These are phyloP conservation scores for Westerdykella ornata DNA, from an alignment of 2,329 filamentous ascomycete genomes.

Conservation along the genomic window DNA sequence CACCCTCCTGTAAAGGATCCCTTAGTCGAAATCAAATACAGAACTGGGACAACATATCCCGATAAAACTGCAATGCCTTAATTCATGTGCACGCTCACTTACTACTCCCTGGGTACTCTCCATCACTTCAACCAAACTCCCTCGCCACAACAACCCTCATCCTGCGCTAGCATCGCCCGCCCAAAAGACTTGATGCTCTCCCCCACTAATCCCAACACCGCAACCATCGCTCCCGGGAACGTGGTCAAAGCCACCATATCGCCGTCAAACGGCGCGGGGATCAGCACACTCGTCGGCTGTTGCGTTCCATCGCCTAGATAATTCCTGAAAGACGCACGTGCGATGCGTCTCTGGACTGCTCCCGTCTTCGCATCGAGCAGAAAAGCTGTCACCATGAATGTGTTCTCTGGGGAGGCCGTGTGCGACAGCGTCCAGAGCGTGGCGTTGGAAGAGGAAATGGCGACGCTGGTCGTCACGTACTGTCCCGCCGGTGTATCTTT, in stretches of 20 bases:
- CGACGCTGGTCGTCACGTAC: slow-evolving; percentile 12
- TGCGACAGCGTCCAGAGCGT: slow-evolving; percentile 19
- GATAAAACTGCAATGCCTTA: too few species aligned
- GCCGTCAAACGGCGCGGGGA: slow-evolving; percentile 11
- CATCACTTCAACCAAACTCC: slow-evolving; percentile 9
- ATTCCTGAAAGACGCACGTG: slow-evolving; percentile 13
- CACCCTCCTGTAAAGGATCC: too few species aligned
- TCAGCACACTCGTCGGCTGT: slow-evolving; percentile 4
- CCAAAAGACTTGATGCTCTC: slow-evolving; percentile 1
- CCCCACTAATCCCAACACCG: slow-evolving; percentile 13
- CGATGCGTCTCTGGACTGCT: slow-evolving; percentile 11
- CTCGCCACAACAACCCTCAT: slow-evolving; percentile 6
- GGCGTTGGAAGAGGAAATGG: slow-evolving; percentile 13
- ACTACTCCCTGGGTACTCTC: too few species aligned
- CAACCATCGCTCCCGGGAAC: slow-evolving; percentile 14
- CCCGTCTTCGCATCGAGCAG: slow-evolving; percentile 15
- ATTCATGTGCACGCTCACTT: too few species aligned
- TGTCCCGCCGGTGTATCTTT: background rate
- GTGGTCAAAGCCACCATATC: slow-evolving; percentile 17
- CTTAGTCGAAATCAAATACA: too few species aligned
- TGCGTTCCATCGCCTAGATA: slow-evolving; percentile 1
- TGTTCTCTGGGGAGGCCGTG: slow-evolving; percentile 7
- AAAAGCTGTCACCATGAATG: slow-evolving; percentile 12
- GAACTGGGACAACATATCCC: too few species aligned
- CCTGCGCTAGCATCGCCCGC: background rate